Conservation (phyloP, 2,329 filamentous ascomycete species). For the Thielaviopsis musarum region DNA sequence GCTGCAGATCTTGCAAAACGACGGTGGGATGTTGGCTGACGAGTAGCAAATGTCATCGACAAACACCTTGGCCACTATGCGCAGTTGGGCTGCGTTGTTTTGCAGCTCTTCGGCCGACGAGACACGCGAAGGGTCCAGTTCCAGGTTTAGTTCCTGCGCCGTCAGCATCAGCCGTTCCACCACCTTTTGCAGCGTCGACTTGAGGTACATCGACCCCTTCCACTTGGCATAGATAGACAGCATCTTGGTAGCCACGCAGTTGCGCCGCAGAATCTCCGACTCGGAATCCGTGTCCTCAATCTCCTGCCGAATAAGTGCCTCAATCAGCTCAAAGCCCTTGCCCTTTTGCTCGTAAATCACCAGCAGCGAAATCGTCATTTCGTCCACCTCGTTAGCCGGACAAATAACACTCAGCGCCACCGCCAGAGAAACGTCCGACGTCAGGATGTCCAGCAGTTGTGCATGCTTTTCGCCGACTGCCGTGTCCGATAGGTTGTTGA, state of each 20-base stretch:
- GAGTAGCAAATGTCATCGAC: constrained; percentile 55
- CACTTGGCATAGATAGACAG: constrained; percentile 55
- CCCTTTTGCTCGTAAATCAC: constrained; percentile 56
- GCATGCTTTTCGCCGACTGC: constrained; percentile 54
- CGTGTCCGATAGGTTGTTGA: constrained; percentile 49
- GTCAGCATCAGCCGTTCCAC: constrained; percentile 49
- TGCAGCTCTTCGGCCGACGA: constrained; percentile 43
- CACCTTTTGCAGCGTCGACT: constrained; percentile 47
- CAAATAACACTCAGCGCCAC: constrained; percentile 49
- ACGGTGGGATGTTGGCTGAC: constrained; percentile 39
- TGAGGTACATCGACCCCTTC: constrained; percentile 49
- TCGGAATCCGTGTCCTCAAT: constrained; percentile 55
- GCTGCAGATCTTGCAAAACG: constrained; percentile 50
- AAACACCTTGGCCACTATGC: constrained; percentile 52
- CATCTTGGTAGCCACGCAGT: constrained; percentile 57
- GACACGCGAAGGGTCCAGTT: constrained; percentile 48
- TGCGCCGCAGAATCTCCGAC: constrained; percentile 48
- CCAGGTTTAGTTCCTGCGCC: constrained; percentile 49
- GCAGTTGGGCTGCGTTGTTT: constrained; percentile 48
- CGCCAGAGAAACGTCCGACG: constrained; percentile 44
- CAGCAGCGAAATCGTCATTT: constrained; percentile 48
- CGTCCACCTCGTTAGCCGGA: constrained; percentile 50
- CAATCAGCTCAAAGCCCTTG: constrained; percentile 43
- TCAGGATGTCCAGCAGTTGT: constrained; percentile 44
- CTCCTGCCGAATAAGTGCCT: constrained; percentile 51